A percentile compares a stretch with the other conserved stretches of the same genome.
These are phyloP conservation scores for Daedaleopsis nitida DNA, from an alignment of 768 basidiomycete genomes.

Conservation along the genomic window DNA sequence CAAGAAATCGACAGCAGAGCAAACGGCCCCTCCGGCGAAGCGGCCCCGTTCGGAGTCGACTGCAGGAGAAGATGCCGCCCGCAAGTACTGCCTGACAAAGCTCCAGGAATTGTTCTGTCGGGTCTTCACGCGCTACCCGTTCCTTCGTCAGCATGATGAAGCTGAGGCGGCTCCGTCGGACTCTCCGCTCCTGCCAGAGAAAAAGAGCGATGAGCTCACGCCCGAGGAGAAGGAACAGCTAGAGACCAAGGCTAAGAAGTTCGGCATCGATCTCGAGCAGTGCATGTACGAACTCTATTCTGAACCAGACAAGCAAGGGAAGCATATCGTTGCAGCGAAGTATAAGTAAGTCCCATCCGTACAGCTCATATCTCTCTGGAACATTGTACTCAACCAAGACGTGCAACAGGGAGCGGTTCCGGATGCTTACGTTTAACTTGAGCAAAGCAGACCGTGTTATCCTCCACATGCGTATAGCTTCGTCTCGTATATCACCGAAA, in stretches of 20 bases:
- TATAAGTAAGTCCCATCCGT: conserved; percentile 66
- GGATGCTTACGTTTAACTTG: conserved; percentile 87
- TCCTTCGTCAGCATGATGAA: conserved; percentile 40
- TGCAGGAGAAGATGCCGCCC: conserved; percentile 64
- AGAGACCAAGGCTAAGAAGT: conserved; percentile 59
- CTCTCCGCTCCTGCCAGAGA: conserved; percentile 33
- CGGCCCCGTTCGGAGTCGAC: conserved; percentile 46
- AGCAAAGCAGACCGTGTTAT: conserved; percentile 77
- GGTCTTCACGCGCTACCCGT: conserved; percentile 73
- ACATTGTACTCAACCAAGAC: background rate
- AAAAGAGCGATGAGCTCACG: conserved; percentile 55
- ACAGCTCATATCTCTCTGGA: background rate
- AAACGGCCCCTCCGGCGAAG: conserved; percentile 45
- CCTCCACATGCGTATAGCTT: conserved; percentile 79
- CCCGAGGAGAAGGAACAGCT: conserved; percentile 61
- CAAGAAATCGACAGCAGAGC: conserved; percentile 45
- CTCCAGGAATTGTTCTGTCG: conserved; percentile 70
- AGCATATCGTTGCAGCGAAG: conserved; percentile 64
- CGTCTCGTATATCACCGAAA: conserved; percentile 62
- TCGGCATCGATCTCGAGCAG: conserved; percentile 73
- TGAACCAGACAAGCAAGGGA: conserved; percentile 74
- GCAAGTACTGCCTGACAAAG: conserved; percentile 81
- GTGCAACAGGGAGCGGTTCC: conserved; percentile 75
- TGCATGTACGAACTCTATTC: conserved; percentile 75
- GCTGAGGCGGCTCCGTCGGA: conserved; percentile 18